phyloP scores from a whole-genome alignment of 345 rosid genomes.

The Ricinus communis region DNA sequence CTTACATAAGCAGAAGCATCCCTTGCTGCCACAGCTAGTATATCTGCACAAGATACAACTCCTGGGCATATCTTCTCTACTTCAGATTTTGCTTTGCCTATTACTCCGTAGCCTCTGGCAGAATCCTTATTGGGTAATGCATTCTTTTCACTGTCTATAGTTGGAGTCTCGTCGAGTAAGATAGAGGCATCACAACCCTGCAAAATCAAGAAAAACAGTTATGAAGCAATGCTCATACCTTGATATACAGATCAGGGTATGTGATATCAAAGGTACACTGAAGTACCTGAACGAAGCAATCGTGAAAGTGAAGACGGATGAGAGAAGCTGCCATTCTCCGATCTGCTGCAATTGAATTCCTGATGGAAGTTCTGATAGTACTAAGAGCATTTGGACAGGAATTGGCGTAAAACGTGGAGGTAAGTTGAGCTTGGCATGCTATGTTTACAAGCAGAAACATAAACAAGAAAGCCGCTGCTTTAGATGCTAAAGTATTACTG shows the following conservation, averaged over 20 bases:
- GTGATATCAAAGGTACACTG: too few species aligned
- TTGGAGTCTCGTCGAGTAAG: not conserved
- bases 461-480: not conserved
- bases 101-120: conserved; percentile 12
- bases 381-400: conserved; percentile 15
- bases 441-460: not conserved
- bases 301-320: conserved; percentile 14
- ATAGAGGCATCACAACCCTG: conserved; percentile 20
- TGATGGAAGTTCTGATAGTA: conserved; percentile 6
- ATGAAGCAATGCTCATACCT: too few species aligned
- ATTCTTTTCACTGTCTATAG: not conserved
- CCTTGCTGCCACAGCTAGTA: conserved; percentile 21
- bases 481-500: not conserved
- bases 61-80: conserved; percentile 26
- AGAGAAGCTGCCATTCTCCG: conserved; percentile 26
- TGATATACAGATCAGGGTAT: too few species aligned
- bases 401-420: conserved; percentile 1
- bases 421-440: conserved; percentile 6
- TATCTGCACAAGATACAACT: conserved; percentile 14
- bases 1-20: conserved; percentile 23
- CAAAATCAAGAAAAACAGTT: too few species aligned
- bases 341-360: not conserved
- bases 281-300: conserved; percentile 22
- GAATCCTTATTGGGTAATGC: not conserved
- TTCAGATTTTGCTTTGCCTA: conserved; percentile 7